Percentiles rank a stretch among this genome's conserved stretches.
Evolutionary conservation across 2,329 filamentous ascomycete species (phyloP).

Genomic region (Niveomyces coronatus): DNA sequence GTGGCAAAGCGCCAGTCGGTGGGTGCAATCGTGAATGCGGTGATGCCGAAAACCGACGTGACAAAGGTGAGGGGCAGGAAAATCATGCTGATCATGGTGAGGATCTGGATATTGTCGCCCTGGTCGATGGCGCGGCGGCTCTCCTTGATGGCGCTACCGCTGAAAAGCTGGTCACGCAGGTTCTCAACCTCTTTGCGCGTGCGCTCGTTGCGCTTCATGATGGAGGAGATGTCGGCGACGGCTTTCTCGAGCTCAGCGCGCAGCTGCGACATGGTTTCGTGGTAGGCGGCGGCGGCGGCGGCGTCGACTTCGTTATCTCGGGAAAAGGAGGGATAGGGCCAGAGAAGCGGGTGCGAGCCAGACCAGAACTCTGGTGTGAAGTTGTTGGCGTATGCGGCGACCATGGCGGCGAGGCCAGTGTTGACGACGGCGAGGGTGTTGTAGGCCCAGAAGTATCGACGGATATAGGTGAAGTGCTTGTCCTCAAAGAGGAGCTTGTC

Average conservation of each 20-base stretch:
- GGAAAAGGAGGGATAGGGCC: slow-evolving; percentile 40
- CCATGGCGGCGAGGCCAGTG: slow-evolving; percentile 47
- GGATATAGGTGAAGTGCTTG: slow-evolving; percentile 48
- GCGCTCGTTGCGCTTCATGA: slow-evolving; percentile 41
- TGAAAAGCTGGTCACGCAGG: slow-evolving; percentile 52
- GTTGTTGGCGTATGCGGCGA: slow-evolving; percentile 44
- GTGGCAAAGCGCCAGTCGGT: slow-evolving; percentile 35
- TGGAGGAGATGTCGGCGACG: slow-evolving; percentile 35
- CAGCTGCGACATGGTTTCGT: slow-evolving; percentile 35
- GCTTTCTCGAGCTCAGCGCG: slow-evolving; percentile 40
- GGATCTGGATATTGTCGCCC: slow-evolving; percentile 49
- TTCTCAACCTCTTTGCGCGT: slow-evolving; percentile 44
- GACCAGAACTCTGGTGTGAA: slow-evolving; percentile 51
- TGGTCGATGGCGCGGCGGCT: slow-evolving; percentile 51
- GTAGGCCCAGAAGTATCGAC: slow-evolving; percentile 53
- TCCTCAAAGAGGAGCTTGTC: slow-evolving; percentile 53
- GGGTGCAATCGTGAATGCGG: slow-evolving; percentile 30
- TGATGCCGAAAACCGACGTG: slow-evolving; percentile 48
- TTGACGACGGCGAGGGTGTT: slow-evolving; percentile 51
- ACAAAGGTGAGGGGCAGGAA: slow-evolving; percentile 53
- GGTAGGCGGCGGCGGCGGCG: slow-evolving; percentile 35
- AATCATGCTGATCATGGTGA: slow-evolving; percentile 51
- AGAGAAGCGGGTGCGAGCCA: slow-evolving; percentile 42
- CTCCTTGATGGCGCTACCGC: slow-evolving; percentile 52
- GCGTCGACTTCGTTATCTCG: no score